phyloP scores from a whole-genome alignment of 805 yeast genomes.

The Yamadazyma olivae region DNA sequence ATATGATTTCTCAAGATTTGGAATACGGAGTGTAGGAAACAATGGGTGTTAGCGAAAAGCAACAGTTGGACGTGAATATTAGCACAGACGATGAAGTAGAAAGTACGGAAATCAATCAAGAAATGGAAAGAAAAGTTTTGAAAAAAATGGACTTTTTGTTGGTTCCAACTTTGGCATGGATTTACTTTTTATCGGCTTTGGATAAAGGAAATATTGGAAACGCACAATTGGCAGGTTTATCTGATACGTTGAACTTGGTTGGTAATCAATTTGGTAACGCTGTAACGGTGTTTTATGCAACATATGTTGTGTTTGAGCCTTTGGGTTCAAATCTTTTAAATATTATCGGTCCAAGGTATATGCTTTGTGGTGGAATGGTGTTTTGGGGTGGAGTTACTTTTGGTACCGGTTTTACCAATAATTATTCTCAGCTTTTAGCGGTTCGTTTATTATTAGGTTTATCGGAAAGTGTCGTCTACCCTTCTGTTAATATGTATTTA shows the following conservation, averaged over 20 bases:
- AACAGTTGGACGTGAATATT: no score
- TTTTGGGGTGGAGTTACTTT: constrained; percentile 21
- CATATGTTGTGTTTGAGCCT: constrained; percentile 42
- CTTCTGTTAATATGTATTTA: constrained; percentile 41
- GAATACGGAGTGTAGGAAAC: no score
- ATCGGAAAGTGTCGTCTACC: constrained; percentile 51
- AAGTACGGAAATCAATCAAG: no score
- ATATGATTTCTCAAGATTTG: no score
- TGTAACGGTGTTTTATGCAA: constrained; percentile 45
- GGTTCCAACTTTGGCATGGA: constrained; percentile 40
- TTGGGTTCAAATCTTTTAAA: constrained; percentile 12
- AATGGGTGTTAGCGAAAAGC: no score
- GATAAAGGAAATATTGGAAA: constrained; percentile 61
- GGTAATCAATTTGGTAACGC: constrained; percentile 41
- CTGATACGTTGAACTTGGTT: constrained; percentile 34
- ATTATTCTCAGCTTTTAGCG: constrained; percentile 42
- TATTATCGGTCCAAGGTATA: constrained; percentile 2
- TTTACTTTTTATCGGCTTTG: constrained; percentile 45
- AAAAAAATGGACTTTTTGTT: constrained; percentile 41
- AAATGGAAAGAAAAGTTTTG: constrained; percentile 27
- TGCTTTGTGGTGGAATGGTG: constrained; percentile 1
- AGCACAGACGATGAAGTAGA: no score
- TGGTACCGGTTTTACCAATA: constrained; percentile 40
- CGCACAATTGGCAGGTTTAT: constrained; percentile 53
- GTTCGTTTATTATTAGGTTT: constrained; percentile 50